phyloP scores from a whole-genome alignment of 129 eudicot species.

The Silybum marianum region DNA sequence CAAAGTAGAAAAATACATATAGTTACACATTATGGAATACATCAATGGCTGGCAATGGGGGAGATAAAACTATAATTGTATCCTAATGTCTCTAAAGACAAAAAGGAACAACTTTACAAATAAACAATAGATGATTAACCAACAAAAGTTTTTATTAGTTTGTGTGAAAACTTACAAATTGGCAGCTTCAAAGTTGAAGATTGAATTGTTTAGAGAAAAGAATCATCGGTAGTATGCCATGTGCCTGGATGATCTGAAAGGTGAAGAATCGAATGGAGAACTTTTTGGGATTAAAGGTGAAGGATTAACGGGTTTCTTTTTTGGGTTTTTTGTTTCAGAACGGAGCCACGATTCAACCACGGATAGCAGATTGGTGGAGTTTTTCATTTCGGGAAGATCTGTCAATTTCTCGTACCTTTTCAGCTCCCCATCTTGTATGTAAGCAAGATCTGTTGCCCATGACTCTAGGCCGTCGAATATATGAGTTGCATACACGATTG shows the following conservation, averaged over 20 bases:
- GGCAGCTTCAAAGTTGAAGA: background rate
- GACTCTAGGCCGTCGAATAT: conserved; percentile 94
- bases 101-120: conserved; percentile 40
- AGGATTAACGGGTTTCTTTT: conserved; percentile 64
- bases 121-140: conserved; percentile 16
- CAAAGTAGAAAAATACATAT: background rate
- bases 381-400: conserved; percentile 66
- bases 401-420: conserved; percentile 71
- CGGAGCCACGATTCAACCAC: conserved; percentile 95
- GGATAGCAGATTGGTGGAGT: conserved; percentile 65
- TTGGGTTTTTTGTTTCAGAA: conserved; percentile 73
- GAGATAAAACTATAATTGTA: conserved; percentile 25
- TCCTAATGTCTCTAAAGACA: conserved; percentile 35
- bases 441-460: conserved; percentile 94
- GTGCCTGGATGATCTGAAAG: conserved; percentile 90
- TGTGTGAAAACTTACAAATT: conserved; percentile 15
- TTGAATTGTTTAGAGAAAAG: background rate
- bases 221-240: conserved; percentile 83
- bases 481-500: conserved; percentile 95
- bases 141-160: conserved; percentile 16
- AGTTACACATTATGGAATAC: conserved; percentile 12
- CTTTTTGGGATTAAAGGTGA: conserved; percentile 43
- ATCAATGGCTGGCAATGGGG: conserved; percentile 20
- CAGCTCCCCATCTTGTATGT: conserved; percentile 83
- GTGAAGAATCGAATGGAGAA: conserved; percentile 72